Evolutionary conservation across 2,329 filamentous ascomycete species (phyloP), one percentile per base, ranked within the genome.

Genomic region (Ascochyta fabae): DNA sequence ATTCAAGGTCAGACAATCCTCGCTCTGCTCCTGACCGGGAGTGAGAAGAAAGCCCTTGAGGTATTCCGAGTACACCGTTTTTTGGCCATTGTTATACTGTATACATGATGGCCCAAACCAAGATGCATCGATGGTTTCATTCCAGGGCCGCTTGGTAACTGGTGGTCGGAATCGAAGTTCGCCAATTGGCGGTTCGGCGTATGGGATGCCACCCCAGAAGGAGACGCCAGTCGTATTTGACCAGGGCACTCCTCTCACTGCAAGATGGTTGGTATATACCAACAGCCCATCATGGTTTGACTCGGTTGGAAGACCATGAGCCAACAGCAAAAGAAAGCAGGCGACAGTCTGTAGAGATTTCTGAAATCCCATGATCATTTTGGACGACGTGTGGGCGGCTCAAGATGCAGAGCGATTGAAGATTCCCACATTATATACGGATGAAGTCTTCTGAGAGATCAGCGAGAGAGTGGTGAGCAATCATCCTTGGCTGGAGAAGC

Each of bases 1-100:
- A 41, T 67, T 68, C 38, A 71, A 46, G 13, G 60, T 65, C 50
- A 71, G 36, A 55, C 68, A 71, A 43, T 71, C 68, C 48, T 71
- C 68, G 40, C 65, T 65, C 22, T 53, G 45, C 22, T 41, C 10
- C 23, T 63, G 60, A 4, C 62, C 65, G 10, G 65, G 62, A 6
- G 59, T 53, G 13, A 67, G 51, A 6, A 67, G 55, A 27, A 63
- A 67, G 16, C 65, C 65, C n/a, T 50, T 44, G 13, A 67, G 49
- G 45, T 60, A 62, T 43, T 67, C 59, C 3, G 62, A 60, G 33
- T 67, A 67, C 24, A 63, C 61, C 9, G 65, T 64, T 31, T 53
- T 48, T 15, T 48, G 23, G n/a, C 65, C 65, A 42, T 50, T 62
- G 39, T 51, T 61, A 34, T 58, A 58, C 43, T 63, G 63, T 12